phyloP scores from a whole-genome alignment of 2,329 filamentous ascomycete genomes.

The Beauveria sp. region DNA sequence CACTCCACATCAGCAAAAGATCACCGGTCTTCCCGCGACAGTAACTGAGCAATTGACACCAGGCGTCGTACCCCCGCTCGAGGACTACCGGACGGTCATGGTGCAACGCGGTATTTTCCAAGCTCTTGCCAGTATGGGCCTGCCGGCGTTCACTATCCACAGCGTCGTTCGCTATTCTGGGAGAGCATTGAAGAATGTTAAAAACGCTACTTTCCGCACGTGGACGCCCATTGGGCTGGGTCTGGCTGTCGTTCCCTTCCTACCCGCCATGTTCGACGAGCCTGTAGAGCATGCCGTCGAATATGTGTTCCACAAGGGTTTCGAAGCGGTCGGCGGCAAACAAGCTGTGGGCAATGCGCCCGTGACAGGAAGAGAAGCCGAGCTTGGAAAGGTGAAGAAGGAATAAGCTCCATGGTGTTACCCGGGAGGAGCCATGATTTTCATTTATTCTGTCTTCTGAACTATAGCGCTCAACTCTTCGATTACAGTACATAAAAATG shows the following conservation, averaged over 20 bases:
- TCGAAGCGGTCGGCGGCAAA: slow-evolving; percentile 62
- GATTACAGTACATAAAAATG: neutral
- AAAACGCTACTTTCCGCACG: slow-evolving; percentile 68
- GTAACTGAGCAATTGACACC: slow-evolving; percentile 25
- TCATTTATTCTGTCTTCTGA: neutral
- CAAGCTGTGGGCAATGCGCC: slow-evolving; percentile 48
- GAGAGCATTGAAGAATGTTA: slow-evolving; percentile 70
- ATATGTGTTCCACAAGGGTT: slow-evolving; percentile 78
- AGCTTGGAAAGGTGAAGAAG: slow-evolving; percentile 37
- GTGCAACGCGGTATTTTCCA: slow-evolving; percentile 87
- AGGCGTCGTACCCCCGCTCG: slow-evolving; percentile 56
- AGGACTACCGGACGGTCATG: slow-evolving; percentile 90
- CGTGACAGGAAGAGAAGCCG: slow-evolving; percentile 40
- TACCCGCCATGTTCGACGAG: slow-evolving; percentile 81
- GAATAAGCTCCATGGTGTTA: slow-evolving; percentile 21
- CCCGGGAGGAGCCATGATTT: neutral
- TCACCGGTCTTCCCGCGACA: slow-evolving; percentile 35
- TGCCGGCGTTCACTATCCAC: slow-evolving; percentile 91
- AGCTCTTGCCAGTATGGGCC: slow-evolving; percentile 81
- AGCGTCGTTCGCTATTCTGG: slow-evolving; percentile 87
- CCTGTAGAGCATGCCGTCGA: slow-evolving; percentile 90
- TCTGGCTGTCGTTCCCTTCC: slow-evolving; percentile 67
- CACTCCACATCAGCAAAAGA: slow-evolving; percentile 39
- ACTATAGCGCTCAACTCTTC: slow-evolving; percentile 2
- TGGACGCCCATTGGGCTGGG: slow-evolving; percentile 89